phyloP scores from a whole-genome alignment of 352 stramenopile genomes.

The Pythium brachiatum region DNA sequence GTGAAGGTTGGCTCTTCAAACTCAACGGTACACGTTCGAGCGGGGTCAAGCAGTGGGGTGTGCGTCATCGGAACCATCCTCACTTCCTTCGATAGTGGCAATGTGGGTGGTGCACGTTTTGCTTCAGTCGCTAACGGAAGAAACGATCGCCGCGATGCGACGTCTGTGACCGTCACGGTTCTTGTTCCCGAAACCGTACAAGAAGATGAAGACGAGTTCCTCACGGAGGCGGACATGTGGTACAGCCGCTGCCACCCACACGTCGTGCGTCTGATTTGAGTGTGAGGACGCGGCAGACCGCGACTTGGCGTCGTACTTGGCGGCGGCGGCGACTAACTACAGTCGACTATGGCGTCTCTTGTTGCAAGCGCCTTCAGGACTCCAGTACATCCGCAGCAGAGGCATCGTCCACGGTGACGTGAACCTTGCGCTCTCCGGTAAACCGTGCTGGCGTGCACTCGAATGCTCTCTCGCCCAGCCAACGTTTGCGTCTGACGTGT shows the following conservation, averaged over 20 bases:
- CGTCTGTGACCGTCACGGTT: too few relatives aligned
- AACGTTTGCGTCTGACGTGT: conserved; percentile 20
- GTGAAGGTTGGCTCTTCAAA: too few relatives aligned
- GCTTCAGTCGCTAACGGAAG: too few relatives aligned
- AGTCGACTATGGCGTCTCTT: conserved; percentile 13
- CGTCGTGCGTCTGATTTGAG: conserved; percentile 26
- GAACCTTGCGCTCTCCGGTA: conserved; percentile 29
- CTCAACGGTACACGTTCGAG: too few relatives aligned
- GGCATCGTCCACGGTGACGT: conserved; percentile 60
- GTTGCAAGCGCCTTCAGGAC: conserved; percentile 27
- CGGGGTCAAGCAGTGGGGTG: too few relatives aligned
- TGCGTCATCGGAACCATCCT: too few relatives aligned
- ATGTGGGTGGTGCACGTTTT: too few relatives aligned
- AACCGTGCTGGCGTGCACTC: background rate
- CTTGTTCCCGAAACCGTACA: too few relatives aligned
- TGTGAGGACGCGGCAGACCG: conserved; percentile 24
- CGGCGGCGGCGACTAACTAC: background rate
- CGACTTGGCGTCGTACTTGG: conserved; percentile 8
- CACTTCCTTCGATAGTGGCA: too few relatives aligned
- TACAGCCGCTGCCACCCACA: conserved; percentile 24
- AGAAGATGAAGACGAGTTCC: too few relatives aligned
- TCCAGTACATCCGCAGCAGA: conserved; percentile 50
- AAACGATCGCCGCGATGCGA: too few relatives aligned
- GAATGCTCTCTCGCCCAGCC: background rate
- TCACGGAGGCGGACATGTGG: conserved; percentile 28